A percentile compares a stretch with the other conserved stretches of the same genome.
phyloP scores from a whole-genome alignment of 306 rosid genomes.

The Elaeagnus macrophylla region DNA sequence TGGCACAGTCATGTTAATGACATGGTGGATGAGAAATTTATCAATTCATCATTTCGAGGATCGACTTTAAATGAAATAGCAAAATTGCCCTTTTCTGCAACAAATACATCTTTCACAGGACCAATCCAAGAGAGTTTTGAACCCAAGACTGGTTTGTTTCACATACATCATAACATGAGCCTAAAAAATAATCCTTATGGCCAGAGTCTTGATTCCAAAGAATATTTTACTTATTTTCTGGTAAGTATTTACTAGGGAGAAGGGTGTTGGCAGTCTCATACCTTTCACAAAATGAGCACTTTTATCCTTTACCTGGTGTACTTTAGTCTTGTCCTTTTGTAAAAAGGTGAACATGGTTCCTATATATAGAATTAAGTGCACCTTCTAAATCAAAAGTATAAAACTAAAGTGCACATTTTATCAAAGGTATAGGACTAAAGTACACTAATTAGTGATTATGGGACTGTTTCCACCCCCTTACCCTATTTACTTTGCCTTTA shows the following conservation, averaged over 20 bases:
- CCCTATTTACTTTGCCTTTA: not conserved
- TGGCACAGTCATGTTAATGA: conserved; percentile 13
- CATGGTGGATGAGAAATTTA: conserved; percentile 15
- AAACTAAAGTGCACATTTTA: no score
- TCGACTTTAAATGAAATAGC: conserved; percentile 8
- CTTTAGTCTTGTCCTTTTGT: no score
- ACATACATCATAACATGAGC: conserved; percentile 22
- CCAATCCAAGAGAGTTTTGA: conserved; percentile 13
- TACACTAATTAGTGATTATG: no score
- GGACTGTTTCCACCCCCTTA: no score
- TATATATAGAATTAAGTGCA: no score
- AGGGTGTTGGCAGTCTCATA: no score
- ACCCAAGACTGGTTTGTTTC: conserved; percentile 26
- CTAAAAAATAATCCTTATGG: conserved; percentile 34
- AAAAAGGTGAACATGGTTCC: no score
- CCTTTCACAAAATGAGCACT: no score
- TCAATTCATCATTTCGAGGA: conserved; percentile 5
- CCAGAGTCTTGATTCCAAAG: conserved; percentile 41
- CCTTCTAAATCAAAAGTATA: no score
- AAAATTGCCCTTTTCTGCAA: conserved; percentile 1
- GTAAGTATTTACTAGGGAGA: conserved; percentile 26
- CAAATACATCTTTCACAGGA: conserved; percentile 15
- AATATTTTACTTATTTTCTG: conserved; percentile 53
- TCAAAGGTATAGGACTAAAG: no score
- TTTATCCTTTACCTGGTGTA: no score